These are phyloP conservation scores for Mycosphaerella sp. DNA, from an alignment of 2,329 filamentous ascomycete species.

Conservation along the genomic window DNA sequence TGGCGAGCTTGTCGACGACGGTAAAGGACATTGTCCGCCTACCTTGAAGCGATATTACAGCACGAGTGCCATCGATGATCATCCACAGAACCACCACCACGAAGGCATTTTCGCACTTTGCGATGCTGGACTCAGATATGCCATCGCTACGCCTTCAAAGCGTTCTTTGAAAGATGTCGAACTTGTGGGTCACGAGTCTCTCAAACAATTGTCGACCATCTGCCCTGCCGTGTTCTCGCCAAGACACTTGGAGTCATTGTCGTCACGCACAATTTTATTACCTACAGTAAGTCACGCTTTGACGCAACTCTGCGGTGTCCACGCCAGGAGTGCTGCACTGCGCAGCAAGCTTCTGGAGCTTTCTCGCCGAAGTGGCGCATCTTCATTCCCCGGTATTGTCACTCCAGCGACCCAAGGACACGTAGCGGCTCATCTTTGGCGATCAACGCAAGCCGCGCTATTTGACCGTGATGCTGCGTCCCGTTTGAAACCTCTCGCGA, in stretches of 20 bases:
- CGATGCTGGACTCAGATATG: conserved; percentile 15
- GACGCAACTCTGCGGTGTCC: conserved; percentile 7
- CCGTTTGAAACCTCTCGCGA: not conserved
- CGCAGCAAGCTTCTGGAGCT: conserved; percentile 17
- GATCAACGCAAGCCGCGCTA: not conserved
- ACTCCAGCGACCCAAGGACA: not conserved
- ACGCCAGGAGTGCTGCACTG: conserved; percentile 10
- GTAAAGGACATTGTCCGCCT: not conserved
- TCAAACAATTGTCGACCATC: conserved; percentile 34
- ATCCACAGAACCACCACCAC: not conserved
- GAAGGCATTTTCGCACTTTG: conserved; percentile 15
- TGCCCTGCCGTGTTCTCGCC: conserved; percentile 39
- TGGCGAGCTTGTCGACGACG: not conserved
- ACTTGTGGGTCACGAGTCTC: conserved; percentile 32
- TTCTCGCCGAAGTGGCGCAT: conserved; percentile 1
- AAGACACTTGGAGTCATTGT: conserved; percentile 32
- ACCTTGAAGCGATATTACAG: not conserved
- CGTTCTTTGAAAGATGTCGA: conserved; percentile 27
- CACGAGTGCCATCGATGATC: not conserved
- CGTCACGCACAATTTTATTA: conserved; percentile 32
- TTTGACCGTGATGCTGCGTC: not conserved
- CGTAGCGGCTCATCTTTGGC: not conserved
- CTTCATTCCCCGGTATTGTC: not conserved
- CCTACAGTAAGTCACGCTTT: conserved; percentile 37
- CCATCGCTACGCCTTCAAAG: conserved; percentile 30